These are phyloP conservation scores for Sedum album DNA, from an alignment of 164 flowering plant genomes.

Conservation along the genomic window DNA sequence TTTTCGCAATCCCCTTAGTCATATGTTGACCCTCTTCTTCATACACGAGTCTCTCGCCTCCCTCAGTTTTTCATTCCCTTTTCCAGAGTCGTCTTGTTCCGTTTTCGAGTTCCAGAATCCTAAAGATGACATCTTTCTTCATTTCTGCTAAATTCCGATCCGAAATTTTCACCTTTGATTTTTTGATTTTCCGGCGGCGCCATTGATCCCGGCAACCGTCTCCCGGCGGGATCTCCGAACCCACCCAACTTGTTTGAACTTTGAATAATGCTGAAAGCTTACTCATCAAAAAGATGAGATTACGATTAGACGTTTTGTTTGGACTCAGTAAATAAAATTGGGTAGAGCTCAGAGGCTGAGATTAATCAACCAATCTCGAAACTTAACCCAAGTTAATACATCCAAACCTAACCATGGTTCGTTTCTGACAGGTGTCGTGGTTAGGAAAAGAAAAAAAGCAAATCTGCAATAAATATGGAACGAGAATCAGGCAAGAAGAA, in stretches of 20 bases:
- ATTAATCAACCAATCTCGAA: neutral
- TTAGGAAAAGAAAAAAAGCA: neutral
- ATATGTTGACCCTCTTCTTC: neutral
- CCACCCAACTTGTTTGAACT: neutral
- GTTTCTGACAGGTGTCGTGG: neutral
- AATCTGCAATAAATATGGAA: slow-evolving; percentile 3
- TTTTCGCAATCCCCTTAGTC: neutral
- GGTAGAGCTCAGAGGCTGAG: neutral
- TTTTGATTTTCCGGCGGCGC: neutral
- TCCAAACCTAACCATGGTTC: slow-evolving; percentile 19
- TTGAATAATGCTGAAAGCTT: neutral
- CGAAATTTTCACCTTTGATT: neutral
- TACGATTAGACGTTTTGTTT: slow-evolving; percentile 2
- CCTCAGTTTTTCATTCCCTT: neutral
- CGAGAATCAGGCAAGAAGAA: slow-evolving; percentile 4
- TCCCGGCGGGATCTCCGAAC: neutral
- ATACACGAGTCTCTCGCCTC: neutral
- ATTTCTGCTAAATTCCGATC: neutral
- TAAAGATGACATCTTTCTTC: neutral
- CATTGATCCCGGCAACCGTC: neutral
- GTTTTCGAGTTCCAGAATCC: neutral
- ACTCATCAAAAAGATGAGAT: neutral
- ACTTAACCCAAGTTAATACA: neutral
- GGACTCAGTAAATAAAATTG: neutral
- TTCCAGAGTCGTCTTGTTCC: neutral